phyloP scores from a whole-genome alignment of 768 basidiomycete genomes.

The Crepidotus variabilis region DNA sequence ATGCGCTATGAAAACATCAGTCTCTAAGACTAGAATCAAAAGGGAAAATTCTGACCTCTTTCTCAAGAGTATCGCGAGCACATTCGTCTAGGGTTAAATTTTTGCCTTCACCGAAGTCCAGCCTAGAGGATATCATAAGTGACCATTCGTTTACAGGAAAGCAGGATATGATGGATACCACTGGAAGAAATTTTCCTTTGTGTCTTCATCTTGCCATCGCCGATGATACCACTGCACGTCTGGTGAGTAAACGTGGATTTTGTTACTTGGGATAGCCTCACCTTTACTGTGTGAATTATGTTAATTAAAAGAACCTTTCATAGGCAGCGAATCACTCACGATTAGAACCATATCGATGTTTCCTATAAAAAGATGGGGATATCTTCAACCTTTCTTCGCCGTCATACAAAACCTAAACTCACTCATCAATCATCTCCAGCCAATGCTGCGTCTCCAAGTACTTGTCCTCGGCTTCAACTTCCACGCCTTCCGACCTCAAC shows the following conservation, averaged over 20 bases:
- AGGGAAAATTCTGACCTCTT: conserved; percentile 36
- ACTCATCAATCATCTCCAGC: conserved; percentile 62
- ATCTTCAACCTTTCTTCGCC: background rate
- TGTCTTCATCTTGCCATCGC: conserved; percentile 55
- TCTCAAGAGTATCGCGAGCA: conserved; percentile 54
- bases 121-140: conserved; percentile 32
- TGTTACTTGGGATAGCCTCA: conserved; percentile 7
- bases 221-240: conserved; percentile 50
- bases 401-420: conserved; percentile 10
- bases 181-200: conserved; percentile 63
- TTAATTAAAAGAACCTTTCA: background rate
- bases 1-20: conserved; percentile 32
- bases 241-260: background rate
- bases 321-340: conserved; percentile 30
- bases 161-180: conserved; percentile 33
- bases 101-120: conserved; percentile 60
- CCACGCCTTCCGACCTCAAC: conserved; percentile 25
- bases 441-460: conserved; percentile 58
- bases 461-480: conserved; percentile 35
- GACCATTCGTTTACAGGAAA: too few relatives aligned
- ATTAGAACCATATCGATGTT: conserved; percentile 63
- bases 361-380: conserved; percentile 24
- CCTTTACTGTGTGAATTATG: conserved; percentile 36
- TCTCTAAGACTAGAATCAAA: background rate
- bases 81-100: conserved; percentile 54